Evolutionary conservation across 305 asterid genomes (phyloP).

Genomic region (Striga hermonthica): DNA sequence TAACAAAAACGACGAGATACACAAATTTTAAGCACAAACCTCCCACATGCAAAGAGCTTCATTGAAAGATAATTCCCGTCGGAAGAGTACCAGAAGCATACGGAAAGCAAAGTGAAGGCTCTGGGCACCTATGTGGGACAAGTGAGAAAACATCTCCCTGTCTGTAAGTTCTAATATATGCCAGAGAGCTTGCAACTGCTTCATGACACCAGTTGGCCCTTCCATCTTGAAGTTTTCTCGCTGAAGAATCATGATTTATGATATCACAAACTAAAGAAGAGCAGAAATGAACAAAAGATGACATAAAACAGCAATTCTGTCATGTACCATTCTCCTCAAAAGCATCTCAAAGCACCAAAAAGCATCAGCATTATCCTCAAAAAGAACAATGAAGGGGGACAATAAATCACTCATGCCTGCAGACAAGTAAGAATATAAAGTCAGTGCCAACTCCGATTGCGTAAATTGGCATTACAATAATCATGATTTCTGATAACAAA

Average conservation of each 20-base stretch:
- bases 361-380: slow-evolving; percentile 97
- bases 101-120: slow-evolving; percentile 98
- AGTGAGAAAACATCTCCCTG: slow-evolving; percentile 81
- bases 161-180: slow-evolving; percentile 86
- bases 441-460: slow-evolving; percentile 29
- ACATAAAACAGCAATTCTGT: slow-evolving; percentile 11
- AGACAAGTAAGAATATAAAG: slow-evolving; percentile 33
- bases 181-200: slow-evolving; percentile 93
- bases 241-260: slow-evolving; percentile 39
- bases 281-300: slow-evolving; percentile 8
- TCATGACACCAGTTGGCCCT: slow-evolving; percentile 97
- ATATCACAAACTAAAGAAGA: slow-evolving; percentile 30
- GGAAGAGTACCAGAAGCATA: slow-evolving; percentile 96
- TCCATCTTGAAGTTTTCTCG: slow-evolving; percentile 93
- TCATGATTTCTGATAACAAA: slow-evolving; percentile 15
- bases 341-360: slow-evolving; percentile 99
- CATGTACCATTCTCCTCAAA: slow-evolving; percentile 80
- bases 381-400: slow-evolving; percentile 95
- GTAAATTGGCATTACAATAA: slow-evolving; percentile 21
- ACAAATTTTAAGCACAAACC: slow-evolving; percentile 57
- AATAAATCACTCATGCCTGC: slow-evolving; percentile 96
- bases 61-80: slow-evolving; percentile 83
- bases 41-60: slow-evolving; percentile 99
- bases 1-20: slow-evolving; percentile 18
- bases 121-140: slow-evolving; percentile 89